Evolutionary conservation across 768 basidiomycete genomes (phyloP), one percentile per base, ranked within the genome.

Genomic region (Pholiota molesta): DNA sequence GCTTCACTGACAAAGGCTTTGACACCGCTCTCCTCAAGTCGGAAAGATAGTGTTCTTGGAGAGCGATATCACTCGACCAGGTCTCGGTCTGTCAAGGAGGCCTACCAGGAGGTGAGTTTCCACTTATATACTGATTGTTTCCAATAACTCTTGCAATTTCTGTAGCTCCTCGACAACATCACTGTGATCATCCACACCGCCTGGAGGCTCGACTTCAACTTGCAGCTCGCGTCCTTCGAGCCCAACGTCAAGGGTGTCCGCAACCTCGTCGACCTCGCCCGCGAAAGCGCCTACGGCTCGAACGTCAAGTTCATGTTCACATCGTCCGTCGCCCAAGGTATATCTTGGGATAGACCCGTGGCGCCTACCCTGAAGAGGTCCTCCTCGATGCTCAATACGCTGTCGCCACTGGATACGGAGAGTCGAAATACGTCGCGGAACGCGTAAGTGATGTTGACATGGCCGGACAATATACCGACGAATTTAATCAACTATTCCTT

Each of bases 221-320:
- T 78, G 44, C 62, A 75, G 0, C 66, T 84, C 7, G 72, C 75
- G 2, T 81, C 83, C 0, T 80, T 82, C 52, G 82, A 82, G 54
- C 72, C 77, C 5, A 76, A 70, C 60, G 71, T 84, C 40, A 69
- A 70, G 13, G 77, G 77, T 9, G 75, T 77, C 5, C 77, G 80
- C 11, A 77, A 78, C 52, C 67, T 77, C 23, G 69, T 76, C 37
- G 78, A 81, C 61, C 72, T 85, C 28, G 74, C 76, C 1, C 71
- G 75, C 1, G 66, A 68, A 5, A 78, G 76, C 29, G 65, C 61
- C 16, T 64, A 59, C 42, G 40, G 64, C 5, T 44, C 53, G 52
- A 75, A 73, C n/a, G 69, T 76, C 1, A 73, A 74, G 23, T 67
- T 82, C 55, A 51, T 81, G 44, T 84, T 81, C 62, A 78, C 76